These are phyloP conservation scores for Glebionis coronaria DNA, from an alignment of 129 eudicot genomes.

Conservation along the genomic window DNA sequence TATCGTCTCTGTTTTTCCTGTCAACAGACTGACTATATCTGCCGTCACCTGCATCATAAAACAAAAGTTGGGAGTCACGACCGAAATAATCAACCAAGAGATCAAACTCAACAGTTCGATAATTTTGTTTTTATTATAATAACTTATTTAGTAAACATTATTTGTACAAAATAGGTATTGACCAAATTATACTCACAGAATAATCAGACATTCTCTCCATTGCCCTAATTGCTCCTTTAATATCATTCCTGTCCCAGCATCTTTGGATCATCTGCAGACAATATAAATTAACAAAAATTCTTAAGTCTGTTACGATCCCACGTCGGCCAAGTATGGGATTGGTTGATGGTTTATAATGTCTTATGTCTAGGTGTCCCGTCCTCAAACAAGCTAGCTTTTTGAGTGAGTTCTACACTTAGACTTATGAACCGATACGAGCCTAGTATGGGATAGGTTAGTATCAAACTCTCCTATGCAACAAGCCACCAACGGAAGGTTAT, in stretches of 20 bases:
- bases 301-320: no score
- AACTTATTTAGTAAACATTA: background rate
- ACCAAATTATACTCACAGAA: slow-evolving; percentile 49
- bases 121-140: no score
- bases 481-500: background rate
- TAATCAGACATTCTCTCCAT: slow-evolving; percentile 86
- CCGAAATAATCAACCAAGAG: no score
- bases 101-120: no score
- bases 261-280: slow-evolving; percentile 58
- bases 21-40: slow-evolving; percentile 64
- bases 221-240: slow-evolving; percentile 74
- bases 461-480: no score
- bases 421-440: no score
- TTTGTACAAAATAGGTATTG: background rate
- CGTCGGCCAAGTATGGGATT: no score
- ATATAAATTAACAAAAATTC: slow-evolving; percentile 4
- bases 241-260: slow-evolving; percentile 85
- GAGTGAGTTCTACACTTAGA: no score
- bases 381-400: no score
- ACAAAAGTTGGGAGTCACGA: background rate
- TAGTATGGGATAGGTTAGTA: no score
- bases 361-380: no score
- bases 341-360: no score
- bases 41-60: slow-evolving; percentile 61
- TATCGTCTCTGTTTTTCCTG: slow-evolving; percentile 68